Conservation (phyloP, 169 alveolate species). For the Eimeria maxima region DNA sequence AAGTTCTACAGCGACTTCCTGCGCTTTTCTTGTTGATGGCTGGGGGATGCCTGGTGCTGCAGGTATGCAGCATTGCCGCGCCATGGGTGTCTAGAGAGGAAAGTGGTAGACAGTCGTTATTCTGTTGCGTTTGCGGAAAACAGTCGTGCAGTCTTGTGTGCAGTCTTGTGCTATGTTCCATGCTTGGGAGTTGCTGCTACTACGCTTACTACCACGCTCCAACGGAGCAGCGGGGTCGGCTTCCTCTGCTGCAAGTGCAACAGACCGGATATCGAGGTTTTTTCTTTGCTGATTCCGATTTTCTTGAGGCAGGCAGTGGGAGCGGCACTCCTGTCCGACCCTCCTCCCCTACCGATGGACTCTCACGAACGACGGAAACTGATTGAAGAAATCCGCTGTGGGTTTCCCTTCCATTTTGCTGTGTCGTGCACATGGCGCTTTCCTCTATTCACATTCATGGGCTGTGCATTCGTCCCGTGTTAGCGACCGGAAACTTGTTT, state of each 20-base stretch:
- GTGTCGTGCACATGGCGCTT: not conserved
- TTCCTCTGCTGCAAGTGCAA: not conserved
- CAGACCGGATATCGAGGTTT: not conserved
- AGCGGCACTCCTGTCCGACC: slow-evolving; percentile 69
- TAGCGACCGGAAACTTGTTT: not conserved
- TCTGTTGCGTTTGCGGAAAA: not conserved
- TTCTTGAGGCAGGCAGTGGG: slow-evolving; percentile 67
- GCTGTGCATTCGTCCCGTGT: not conserved
- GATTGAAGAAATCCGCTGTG: slow-evolving; percentile 71
- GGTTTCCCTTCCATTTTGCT: not conserved
- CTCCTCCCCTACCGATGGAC: slow-evolving; percentile 73
- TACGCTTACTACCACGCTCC: not conserved
- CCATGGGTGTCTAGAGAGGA: not conserved
- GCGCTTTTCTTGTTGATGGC: slow-evolving; percentile 74
- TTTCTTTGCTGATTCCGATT: not conserved
- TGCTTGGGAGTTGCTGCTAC: not conserved
- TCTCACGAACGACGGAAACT: slow-evolving; percentile 61
- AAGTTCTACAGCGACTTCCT: slow-evolving; percentile 81
- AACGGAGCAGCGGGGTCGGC: not conserved
- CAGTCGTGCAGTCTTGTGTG: no score
- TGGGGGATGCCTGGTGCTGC: slow-evolving; percentile 70
- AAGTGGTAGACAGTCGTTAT: not conserved
- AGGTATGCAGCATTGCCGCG: slow-evolving; percentile 40
- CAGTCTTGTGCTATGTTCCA: not conserved
- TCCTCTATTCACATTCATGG: not conserved